Evolutionary conservation across 768 basidiomycete genomes (phyloP), one percentile per base, ranked within the genome.

Genomic region (Dioszegia hungarica): DNA sequence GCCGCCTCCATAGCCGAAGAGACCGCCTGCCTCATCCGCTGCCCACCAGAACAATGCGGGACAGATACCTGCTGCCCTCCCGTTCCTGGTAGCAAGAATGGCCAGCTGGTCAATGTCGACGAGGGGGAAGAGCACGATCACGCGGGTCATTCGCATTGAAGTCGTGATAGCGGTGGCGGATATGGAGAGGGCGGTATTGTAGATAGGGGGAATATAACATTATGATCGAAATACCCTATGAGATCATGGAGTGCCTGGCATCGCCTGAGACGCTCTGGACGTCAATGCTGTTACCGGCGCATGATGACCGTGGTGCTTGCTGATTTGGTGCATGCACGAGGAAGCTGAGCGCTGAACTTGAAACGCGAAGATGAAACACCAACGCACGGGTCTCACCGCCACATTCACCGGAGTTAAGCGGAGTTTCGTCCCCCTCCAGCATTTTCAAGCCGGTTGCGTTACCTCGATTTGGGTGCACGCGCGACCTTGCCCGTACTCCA

Each of bases 41-140:
- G 74, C 40, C 72, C 72, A 11, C 74, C 74, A 10, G 74, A 75
- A 37, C 54, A 66, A 39, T 75, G 74, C 45, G 70, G 66, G 14
- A 64, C 65, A 14, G 74, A 74, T 43, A 70, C 72, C 12, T 75
- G 74, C 47, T 75, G 74, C 46, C 74, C 74, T 5, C 70, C 70
- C 1, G 48, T 56, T 10, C 47, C 34, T 3, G 68, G 60, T 12
- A 66, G 44, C n/a, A 38, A 47, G 44, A 47, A 38, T 38, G 54
- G 44, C 2, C 22, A 68, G 44, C 45, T 72, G 28, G 66, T 70
- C 10, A 71, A 75, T 36, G 74, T 74, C 15, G 70, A 67, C 0
- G 66, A 67, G 24, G 31, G 58, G 15, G 54, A 61, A 2, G 59
- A 65, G 39, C 61, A 62, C 20, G 56, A 54, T 54, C 58, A 60